Percentiles rank a stretch among this genome's conserved stretches.
Evolutionary conservation across 2,329 filamentous ascomycete genomes (phyloP).

Genomic region (Penicillium sp.): DNA sequence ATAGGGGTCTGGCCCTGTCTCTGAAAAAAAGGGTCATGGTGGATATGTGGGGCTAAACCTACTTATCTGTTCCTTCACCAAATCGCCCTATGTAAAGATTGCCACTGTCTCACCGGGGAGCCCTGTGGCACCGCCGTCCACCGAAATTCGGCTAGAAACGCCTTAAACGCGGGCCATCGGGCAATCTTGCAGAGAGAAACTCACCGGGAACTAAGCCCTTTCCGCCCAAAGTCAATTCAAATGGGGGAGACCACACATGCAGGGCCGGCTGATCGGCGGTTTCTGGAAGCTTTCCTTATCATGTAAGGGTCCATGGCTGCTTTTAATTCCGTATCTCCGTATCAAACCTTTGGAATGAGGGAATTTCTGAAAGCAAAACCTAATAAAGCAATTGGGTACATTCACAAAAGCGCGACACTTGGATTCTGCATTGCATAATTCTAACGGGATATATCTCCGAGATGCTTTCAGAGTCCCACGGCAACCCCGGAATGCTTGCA

Average conservation of each 20-base stretch:
- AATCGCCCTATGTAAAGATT: conserved; percentile 23
- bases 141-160: not conserved
- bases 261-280: conserved; percentile 8
- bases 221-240: not conserved
- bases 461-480: not conserved
- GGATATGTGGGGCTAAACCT: conserved; percentile 16
- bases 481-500: not conserved
- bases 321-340: too few species aligned
- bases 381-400: not conserved
- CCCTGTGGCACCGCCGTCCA: not conserved
- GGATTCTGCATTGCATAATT: not conserved
- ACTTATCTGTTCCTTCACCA: conserved; percentile 19
- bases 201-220: conserved; percentile 6
- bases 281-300: conserved; percentile 10
- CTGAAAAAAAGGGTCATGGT: not conserved
- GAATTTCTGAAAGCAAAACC: not conserved
- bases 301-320: not conserved
- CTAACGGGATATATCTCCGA: not conserved
- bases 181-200: not conserved
- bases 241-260: not conserved
- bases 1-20: not conserved
- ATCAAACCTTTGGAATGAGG: too few species aligned
- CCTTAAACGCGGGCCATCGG: not conserved
- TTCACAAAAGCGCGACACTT: too few species aligned
- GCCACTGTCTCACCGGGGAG: not conserved